Evolutionary conservation across 139 green algal genomes (phyloP).

Genomic region (Tetraselmis striata): DNA sequence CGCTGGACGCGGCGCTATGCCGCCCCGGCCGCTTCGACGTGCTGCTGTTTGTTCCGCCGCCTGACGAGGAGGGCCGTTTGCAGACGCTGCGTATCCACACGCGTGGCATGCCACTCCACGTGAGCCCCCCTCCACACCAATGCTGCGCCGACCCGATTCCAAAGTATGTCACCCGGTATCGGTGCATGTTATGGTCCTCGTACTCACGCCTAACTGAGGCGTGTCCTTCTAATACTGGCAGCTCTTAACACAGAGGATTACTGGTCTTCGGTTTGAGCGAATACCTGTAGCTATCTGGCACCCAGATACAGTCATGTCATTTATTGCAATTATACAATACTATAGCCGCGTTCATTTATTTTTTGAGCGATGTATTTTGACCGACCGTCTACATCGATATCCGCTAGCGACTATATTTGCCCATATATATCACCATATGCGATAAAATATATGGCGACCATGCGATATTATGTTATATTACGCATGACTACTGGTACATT

Average conservation of each 20-base stretch:
- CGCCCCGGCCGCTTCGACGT: slow-evolving; percentile 76
- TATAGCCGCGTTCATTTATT: too few species aligned
- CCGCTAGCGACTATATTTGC: too few species aligned
- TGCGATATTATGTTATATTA: too few species aligned
- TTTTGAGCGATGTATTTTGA: too few species aligned
- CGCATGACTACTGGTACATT: too few species aligned
- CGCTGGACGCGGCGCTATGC: slow-evolving; percentile 70
- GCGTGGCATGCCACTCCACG: slow-evolving; percentile 48
- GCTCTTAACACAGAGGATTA: neutral
- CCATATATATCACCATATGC: too few species aligned
- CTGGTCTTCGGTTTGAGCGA: neutral
- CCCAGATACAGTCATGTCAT: too few species aligned
- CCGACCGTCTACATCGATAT: too few species aligned
- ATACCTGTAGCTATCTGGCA: too few species aligned
- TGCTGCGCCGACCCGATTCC: too few species aligned
- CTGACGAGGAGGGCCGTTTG: slow-evolving; percentile 58
- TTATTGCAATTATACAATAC: too few species aligned
- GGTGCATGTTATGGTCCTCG: neutral
- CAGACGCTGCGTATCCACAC: slow-evolving; percentile 50
- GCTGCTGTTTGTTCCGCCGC: slow-evolving; percentile 82
- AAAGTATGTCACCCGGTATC: neutral
- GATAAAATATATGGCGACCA: too few species aligned
- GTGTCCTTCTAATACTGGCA: neutral
- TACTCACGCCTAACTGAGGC: neutral
- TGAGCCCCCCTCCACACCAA: neutral